A percentile compares a stretch with the other conserved stretches of the same genome.
phyloP scores from a whole-genome alignment of 2,329 filamentous ascomycete genomes.

The Alternaria novae-zelandiae region DNA sequence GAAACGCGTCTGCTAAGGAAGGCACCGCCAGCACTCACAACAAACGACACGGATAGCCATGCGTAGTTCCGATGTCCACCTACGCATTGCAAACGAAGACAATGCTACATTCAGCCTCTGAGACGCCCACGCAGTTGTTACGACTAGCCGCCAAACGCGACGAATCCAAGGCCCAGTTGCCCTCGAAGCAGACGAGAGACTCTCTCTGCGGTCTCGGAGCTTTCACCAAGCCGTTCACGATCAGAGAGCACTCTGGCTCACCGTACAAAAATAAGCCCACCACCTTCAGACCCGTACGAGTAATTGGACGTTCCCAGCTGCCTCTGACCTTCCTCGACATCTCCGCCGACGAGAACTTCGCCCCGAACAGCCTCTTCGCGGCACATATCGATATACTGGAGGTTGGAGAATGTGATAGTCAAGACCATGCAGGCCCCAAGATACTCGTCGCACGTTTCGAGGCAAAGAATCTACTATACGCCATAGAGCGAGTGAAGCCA shows the following conservation, averaged over 20 bases:
- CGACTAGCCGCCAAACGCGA: conserved; percentile 34
- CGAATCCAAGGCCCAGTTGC: conserved; percentile 30
- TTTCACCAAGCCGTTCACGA: conserved; percentile 38
- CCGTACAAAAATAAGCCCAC: conserved; percentile 32
- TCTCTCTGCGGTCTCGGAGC: conserved; percentile 35
- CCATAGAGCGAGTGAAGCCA: conserved; percentile 70
- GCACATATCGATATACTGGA: conserved; percentile 44
- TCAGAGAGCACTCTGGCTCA: conserved; percentile 40
- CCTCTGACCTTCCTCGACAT: conserved; percentile 49
- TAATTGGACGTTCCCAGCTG: conserved; percentile 46
- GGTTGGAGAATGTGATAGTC: conserved; percentile 8
- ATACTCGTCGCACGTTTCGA: conserved; percentile 46
- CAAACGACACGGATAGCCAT: conserved; percentile 27
- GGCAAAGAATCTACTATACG: conserved; percentile 75
- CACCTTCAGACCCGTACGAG: conserved; percentile 42
- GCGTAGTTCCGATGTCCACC: conserved; percentile 32
- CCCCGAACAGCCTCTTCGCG: conserved; percentile 43
- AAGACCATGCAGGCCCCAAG: conserved; percentile 14
- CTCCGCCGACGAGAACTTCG: conserved; percentile 25
- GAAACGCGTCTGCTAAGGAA: conserved; percentile 25
- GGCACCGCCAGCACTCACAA: conserved; percentile 13
- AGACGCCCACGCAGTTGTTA: conserved; percentile 25
- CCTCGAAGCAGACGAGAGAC: conserved; percentile 43
- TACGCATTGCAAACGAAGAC: conserved; percentile 41
- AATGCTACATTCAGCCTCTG: conserved; percentile 35